Conservation (phyloP, 257 asterid genomes). For the Nemophila menziesii region DNA sequence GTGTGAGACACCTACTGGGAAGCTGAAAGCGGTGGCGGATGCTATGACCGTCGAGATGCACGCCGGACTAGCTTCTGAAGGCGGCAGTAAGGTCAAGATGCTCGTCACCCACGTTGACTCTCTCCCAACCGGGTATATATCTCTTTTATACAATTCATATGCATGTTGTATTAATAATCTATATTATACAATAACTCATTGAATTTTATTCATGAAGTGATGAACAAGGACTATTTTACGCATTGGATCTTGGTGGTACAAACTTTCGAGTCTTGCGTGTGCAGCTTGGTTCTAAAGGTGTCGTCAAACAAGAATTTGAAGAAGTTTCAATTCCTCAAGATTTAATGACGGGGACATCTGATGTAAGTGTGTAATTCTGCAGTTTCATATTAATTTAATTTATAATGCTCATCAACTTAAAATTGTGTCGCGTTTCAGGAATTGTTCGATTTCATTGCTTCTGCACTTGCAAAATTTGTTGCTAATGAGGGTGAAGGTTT, state of each 20-base stretch:
- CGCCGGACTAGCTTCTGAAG: conserved; percentile 88
- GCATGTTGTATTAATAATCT: background rate
- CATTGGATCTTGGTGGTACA: conserved; percentile 94
- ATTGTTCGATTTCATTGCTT: conserved; percentile 72
- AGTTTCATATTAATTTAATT: background rate
- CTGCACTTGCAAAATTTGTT: conserved; percentile 58
- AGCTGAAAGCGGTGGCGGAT: conserved; percentile 75
- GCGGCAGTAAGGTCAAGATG: conserved; percentile 87
- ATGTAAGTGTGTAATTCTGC: conserved; percentile 40
- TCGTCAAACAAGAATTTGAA: conserved; percentile 40
- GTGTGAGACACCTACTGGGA: conserved; percentile 50
- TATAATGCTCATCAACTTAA: conserved; percentile 2
- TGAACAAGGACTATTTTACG: conserved; percentile 75
- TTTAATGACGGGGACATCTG: conserved; percentile 72
- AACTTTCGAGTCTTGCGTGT: conserved; percentile 85
- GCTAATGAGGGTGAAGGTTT: conserved; percentile 59
- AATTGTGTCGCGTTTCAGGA: conserved; percentile 24
- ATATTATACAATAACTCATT: background rate
- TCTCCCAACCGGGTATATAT: conserved; percentile 71
- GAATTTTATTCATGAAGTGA: conserved; percentile 30
- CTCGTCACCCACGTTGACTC: conserved; percentile 71
- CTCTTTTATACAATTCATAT: background rate
- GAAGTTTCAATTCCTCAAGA: conserved; percentile 80
- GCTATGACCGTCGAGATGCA: conserved; percentile 88
- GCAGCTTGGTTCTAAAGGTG: conserved; percentile 48